These are phyloP conservation scores for Penicillium sp. DNA, from an alignment of 2,329 filamentous ascomycete genomes.

Conservation along the genomic window DNA sequence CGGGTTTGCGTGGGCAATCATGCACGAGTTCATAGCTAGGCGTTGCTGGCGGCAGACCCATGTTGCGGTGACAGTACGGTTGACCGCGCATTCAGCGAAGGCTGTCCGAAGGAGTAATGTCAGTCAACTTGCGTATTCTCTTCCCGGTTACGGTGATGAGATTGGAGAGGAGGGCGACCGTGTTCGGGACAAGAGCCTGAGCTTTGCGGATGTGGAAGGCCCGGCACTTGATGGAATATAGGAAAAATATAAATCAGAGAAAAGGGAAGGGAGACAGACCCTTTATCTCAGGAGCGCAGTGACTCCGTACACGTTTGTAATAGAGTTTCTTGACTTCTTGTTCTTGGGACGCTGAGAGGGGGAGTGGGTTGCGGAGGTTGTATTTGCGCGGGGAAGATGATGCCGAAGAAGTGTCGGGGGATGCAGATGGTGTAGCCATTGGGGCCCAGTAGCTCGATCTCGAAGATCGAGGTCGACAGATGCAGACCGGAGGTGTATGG, in stretches of 20 bases:
- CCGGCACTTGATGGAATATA: too few relatives aligned
- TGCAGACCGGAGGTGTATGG: conserved; percentile 15
- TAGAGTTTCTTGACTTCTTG: conserved; percentile 76
- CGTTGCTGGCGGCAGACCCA: conserved; percentile 80
- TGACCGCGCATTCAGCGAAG: conserved; percentile 85
- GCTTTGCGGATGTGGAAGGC: too few relatives aligned
- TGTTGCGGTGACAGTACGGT: conserved; percentile 80
- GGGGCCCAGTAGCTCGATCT: conserved; percentile 17
- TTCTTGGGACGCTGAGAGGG: conserved; percentile 78
- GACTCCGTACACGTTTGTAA: conserved; percentile 70
- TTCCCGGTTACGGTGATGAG: neutral
- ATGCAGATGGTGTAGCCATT: conserved; percentile 25
- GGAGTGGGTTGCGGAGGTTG: conserved; percentile 68
- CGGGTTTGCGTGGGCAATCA: conserved; percentile 80
- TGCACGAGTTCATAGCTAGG: conserved; percentile 88
- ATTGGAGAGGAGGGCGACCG: too few relatives aligned
- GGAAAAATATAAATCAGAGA: neutral
- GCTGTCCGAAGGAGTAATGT: conserved; percentile 50
- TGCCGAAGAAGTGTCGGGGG: conserved; percentile 24
- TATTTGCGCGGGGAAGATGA: conserved; percentile 26
- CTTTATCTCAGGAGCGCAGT: conserved; percentile 76
- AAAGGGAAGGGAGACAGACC: conserved; percentile 46
- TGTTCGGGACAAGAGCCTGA: too few relatives aligned
- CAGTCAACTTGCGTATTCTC: neutral
- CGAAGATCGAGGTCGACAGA: conserved; percentile 19